A percentile compares a stretch with the other conserved stretches of the same genome.
These are phyloP conservation scores for Tympanopsis confertula DNA, from an alignment of 2,329 filamentous ascomycete species.

Conservation along the genomic window DNA sequence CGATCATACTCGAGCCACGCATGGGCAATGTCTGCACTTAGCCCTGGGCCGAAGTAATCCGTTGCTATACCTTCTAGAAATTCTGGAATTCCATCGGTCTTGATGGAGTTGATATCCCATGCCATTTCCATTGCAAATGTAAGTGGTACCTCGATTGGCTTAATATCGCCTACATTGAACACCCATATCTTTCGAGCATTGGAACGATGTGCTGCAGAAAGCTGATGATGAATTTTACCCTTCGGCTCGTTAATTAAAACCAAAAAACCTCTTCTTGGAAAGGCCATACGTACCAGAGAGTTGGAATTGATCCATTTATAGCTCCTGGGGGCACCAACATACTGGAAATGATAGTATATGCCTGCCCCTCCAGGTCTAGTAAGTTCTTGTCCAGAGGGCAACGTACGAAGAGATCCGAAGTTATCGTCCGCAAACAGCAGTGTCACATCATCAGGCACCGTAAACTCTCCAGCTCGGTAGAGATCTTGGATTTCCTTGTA, in stretches of 20 bases:
- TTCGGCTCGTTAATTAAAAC: no score
- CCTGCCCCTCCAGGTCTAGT: constrained; percentile 42
- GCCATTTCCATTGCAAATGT: constrained; percentile 43
- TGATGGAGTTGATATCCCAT: constrained; percentile 37
- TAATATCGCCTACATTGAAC: constrained; percentile 51
- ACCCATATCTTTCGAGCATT: constrained; percentile 45
- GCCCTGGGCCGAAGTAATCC: constrained; percentile 34
- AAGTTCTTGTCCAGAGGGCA: constrained; percentile 40
- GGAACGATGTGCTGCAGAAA: no score
- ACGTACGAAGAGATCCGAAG: constrained; percentile 43
- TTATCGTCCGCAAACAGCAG: constrained; percentile 54
- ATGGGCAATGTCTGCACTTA: constrained; percentile 31
- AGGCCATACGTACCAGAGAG: no score
- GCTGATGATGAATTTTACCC: no score
- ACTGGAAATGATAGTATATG: constrained; percentile 46
- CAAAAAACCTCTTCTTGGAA: no score
- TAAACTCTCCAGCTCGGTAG: constrained; percentile 43
- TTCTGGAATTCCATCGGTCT: constrained; percentile 18
- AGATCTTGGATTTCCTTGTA: constrained; percentile 57
- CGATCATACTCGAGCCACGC: constrained; percentile 39
- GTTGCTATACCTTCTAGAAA: constrained; percentile 34
- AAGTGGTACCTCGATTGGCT: constrained; percentile 42
- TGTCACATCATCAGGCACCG: constrained; percentile 48
- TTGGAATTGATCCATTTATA: constrained; percentile 55
- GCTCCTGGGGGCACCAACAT: constrained; percentile 46